Conservation (phyloP, 2,329 filamentous ascomycete genomes). For the Lithohypha guttulata region DNA sequence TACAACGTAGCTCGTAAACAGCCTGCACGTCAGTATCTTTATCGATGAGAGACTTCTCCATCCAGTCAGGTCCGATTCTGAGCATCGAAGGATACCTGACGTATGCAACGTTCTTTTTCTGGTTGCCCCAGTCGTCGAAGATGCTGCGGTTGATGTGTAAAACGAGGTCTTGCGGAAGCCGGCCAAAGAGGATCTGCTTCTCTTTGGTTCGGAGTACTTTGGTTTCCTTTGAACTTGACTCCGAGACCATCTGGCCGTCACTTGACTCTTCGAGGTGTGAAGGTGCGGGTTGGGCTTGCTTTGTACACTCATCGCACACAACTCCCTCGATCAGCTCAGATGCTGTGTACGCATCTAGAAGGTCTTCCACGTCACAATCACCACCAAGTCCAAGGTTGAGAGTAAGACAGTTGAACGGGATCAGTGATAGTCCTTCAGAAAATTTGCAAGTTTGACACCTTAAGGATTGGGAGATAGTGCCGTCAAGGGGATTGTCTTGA, state of each 20-base stretch:
- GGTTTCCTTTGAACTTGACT: conserved; percentile 46
- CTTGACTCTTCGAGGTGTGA: neutral
- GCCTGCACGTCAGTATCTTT: conserved; percentile 31
- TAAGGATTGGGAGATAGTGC: conserved; percentile 75
- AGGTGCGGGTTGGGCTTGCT: conserved; percentile 7
- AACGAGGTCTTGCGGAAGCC: conserved; percentile 67
- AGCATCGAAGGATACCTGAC: conserved; percentile 66
- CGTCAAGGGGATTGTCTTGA: conserved; percentile 70
- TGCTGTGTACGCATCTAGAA: conserved; percentile 72
- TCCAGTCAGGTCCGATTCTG: conserved; percentile 57
- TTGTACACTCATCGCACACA: conserved; percentile 82
- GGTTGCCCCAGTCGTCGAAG: conserved; percentile 68
- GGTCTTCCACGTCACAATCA: conserved; percentile 62
- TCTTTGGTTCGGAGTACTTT: conserved; percentile 74
- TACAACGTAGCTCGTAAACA: conserved; percentile 67
- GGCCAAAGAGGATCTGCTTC: conserved; percentile 74
- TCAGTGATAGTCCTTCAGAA: conserved; percentile 79
- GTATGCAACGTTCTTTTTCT: conserved; percentile 72
- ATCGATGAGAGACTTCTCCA: conserved; percentile 29
- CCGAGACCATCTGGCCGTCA: neutral
- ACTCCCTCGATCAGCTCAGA: conserved; percentile 81
- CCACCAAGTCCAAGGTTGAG: conserved; percentile 61
- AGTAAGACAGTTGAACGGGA: conserved; percentile 87
- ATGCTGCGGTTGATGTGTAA: conserved; percentile 87
- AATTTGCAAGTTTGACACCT: conserved; percentile 77